Base-by-base conservation (phyloP, 495 filamentous ascomycete genomes). In the Penicillium robsamsonii region DNA sequence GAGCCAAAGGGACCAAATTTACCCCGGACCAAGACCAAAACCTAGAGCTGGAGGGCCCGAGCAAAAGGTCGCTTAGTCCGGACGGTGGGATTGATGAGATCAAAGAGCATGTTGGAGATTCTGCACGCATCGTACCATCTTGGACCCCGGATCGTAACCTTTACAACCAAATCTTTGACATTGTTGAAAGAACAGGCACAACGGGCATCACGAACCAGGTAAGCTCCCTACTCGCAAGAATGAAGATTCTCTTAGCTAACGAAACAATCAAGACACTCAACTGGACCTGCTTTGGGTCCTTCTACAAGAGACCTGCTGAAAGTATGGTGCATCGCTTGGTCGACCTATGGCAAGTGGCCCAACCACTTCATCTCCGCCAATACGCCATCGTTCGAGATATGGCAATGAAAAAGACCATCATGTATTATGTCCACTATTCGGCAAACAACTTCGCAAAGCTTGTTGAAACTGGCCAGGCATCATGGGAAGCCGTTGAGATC, bases 371-470 rank as follows among this genome's bases (percentile, higher is more conserved):
- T 61, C 73, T 89, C 42, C 79, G 79, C 25, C 83, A 87, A 62
- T 67, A 86, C n/a, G 77, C 81, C 24, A 75, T 89, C 18, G 74
- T 90, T 40, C 72, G 83, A 56, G 87, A 90, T 58, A 83, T 79
- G 17, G 73, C 70, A 11, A 72, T 86, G 18, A 71, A 70, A 12
- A 72, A 72, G 3, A 84, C 80, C 24, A 72, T 73, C 17, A 74
- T 78, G 6, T 79, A 84, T 51, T 88, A 84, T 62, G 63, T 82
- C 17, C 83, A 87, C 52, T 85, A 84, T 46, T 77, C 83, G 2
- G 75, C 72, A 30, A 67, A 61, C 4, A 80, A 83, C 57, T 88
- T 85, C 57, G 64, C 79, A 24, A 75, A 78, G 52, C 70, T 85
- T 11, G 84, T 87, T 13, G 77, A 85, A 27, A 66, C 65, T 25